A percentile compares a stretch with the other conserved stretches of the same genome.
Evolutionary conservation across 331 rosid species (phyloP).

Genomic region (Prunus yedoensis): DNA sequence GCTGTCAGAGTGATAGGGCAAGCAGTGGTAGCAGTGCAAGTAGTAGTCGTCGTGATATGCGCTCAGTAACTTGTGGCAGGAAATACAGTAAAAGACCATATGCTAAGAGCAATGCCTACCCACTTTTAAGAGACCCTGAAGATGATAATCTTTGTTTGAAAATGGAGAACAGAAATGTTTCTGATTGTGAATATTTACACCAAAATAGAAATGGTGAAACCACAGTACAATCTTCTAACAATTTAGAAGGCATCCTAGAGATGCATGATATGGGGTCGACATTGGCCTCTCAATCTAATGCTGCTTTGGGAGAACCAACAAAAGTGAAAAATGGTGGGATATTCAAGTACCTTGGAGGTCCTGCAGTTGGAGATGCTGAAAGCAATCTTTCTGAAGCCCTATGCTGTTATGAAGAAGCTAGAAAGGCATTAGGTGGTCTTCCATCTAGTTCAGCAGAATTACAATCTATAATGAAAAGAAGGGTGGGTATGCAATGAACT

Average conservation of each 20-base stretch:
- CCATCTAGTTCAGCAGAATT: slow-evolving; percentile 67
- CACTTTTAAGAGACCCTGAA: slow-evolving; percentile 46
- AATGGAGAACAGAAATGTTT: slow-evolving; percentile 31
- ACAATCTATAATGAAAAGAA: slow-evolving; percentile 63
- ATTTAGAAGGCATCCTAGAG: slow-evolving; percentile 32
- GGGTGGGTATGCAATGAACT: slow-evolving; percentile 97
- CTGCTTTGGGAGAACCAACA: slow-evolving; percentile 39
- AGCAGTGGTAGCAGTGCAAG: slow-evolving; percentile 97
- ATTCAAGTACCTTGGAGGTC: slow-evolving; percentile 78
- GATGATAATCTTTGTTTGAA: slow-evolving; percentile 34
- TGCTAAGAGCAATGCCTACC: slow-evolving; percentile 37
- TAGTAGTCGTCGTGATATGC: slow-evolving; percentile 55
- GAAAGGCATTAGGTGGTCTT: slow-evolving; percentile 59
- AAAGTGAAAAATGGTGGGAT: slow-evolving; percentile 76
- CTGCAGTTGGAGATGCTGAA: slow-evolving; percentile 55
- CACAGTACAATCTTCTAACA: slow-evolving; percentile 25
- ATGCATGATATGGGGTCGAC: slow-evolving; percentile 25
- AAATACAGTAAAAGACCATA: slow-evolving; percentile 53
- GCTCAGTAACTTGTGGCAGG: slow-evolving; percentile 45
- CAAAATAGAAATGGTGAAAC: slow-evolving; percentile 28
- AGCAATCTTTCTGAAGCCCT: slow-evolving; percentile 61
- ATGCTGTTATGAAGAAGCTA: slow-evolving; percentile 82
- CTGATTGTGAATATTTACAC: slow-evolving; percentile 33
- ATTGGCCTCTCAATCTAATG: slow-evolving; percentile 41
- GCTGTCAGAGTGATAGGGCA: slow-evolving; percentile 96